phyloP scores from a whole-genome alignment of 805 yeast species.

The Ascoidea asiatica region DNA sequence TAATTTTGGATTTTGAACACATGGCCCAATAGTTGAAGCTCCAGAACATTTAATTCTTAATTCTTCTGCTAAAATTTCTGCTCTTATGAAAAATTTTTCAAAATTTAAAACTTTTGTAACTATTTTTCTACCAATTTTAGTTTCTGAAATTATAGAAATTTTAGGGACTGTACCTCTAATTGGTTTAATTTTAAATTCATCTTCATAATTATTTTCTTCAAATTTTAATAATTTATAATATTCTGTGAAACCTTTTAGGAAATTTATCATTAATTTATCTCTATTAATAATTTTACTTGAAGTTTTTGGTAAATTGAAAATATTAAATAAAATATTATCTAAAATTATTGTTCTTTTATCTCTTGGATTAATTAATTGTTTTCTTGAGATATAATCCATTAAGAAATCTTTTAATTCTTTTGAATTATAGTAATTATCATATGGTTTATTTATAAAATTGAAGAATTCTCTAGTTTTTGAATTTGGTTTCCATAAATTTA shows the following conservation, averaged over 20 bases:
- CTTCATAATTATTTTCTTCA: slow-evolving; percentile 26
- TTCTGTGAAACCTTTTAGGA: slow-evolving; percentile 34
- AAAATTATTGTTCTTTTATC: slow-evolving; percentile 41
- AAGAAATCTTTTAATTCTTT: slow-evolving; percentile 41
- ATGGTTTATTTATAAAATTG: slow-evolving; percentile 24
- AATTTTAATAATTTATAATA: slow-evolving; percentile 31
- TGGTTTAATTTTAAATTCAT: slow-evolving; percentile 20
- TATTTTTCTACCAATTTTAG: slow-evolving; percentile 69
- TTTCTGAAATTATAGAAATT: slow-evolving; percentile 54
- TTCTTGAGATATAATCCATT: slow-evolving; percentile 38
- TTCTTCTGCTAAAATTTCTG: slow-evolving; percentile 52
- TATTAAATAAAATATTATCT: slow-evolving; percentile 32
- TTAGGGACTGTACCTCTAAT: slow-evolving; percentile 57
- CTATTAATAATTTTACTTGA: slow-evolving; percentile 23
- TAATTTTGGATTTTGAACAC: slow-evolving; percentile 37
- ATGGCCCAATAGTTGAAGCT: slow-evolving; percentile 61
- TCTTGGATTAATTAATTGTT: slow-evolving; percentile 34
- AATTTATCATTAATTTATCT: slow-evolving; percentile 30
- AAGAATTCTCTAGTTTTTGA: slow-evolving; percentile 32
- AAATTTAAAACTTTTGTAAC: slow-evolving; percentile 62
- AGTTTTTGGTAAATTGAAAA: slow-evolving; percentile 22
- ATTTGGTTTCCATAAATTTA: slow-evolving; percentile 45
- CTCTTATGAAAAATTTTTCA: slow-evolving; percentile 53
- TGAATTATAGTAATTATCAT: slow-evolving; percentile 31
- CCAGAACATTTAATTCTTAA: slow-evolving; percentile 79